A percentile compares a stretch with the other conserved stretches of the same genome.
Conservation (phyloP, 805 yeast genomes). For the Candida anglica region DNA sequence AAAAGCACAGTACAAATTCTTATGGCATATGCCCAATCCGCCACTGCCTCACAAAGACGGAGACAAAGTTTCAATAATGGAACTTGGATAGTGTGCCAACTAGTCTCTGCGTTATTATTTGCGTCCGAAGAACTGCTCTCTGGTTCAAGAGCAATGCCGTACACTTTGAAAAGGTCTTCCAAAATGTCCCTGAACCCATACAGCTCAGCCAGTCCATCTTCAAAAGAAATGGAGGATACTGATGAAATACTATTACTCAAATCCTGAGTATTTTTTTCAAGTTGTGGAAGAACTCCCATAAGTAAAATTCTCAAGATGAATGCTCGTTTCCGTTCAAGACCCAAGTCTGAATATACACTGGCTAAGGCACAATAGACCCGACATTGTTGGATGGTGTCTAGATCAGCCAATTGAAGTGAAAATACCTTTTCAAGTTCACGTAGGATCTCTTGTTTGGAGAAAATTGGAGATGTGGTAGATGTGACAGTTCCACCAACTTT, state of each 20-base stretch:
- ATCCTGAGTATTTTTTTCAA: constrained; percentile 11
- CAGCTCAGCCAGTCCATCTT: constrained; percentile 12
- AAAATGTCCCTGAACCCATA: constrained; percentile 37
- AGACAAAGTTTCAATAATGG: constrained; percentile 51
- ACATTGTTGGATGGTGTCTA: constrained; percentile 43
- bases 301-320: constrained; percentile 67
- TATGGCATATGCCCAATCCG: constrained; percentile 36
- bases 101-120: constrained; percentile 12
- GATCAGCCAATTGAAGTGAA: constrained; percentile 29
- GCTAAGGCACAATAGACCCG: constrained; percentile 65
- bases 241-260: no score
- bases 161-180: constrained; percentile 45
- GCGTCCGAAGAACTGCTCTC: constrained; percentile 23
- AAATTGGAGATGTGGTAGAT: constrained; percentile 5
- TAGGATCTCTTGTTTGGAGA: constrained; percentile 39
- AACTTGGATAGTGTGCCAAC: constrained; percentile 57
- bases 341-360: constrained; percentile 55
- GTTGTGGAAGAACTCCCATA: constrained; percentile 43
- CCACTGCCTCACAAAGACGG: constrained; percentile 47
- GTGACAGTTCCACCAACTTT: neutral
- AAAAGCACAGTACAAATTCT: constrained; percentile 52
- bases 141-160: constrained; percentile 45
- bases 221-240: constrained; percentile 2
- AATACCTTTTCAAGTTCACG: constrained; percentile 32
- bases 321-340: constrained; percentile 62